These are phyloP conservation scores for Erodium trifolium DNA, from an alignment of 441 rosid species.

Conservation along the genomic window DNA sequence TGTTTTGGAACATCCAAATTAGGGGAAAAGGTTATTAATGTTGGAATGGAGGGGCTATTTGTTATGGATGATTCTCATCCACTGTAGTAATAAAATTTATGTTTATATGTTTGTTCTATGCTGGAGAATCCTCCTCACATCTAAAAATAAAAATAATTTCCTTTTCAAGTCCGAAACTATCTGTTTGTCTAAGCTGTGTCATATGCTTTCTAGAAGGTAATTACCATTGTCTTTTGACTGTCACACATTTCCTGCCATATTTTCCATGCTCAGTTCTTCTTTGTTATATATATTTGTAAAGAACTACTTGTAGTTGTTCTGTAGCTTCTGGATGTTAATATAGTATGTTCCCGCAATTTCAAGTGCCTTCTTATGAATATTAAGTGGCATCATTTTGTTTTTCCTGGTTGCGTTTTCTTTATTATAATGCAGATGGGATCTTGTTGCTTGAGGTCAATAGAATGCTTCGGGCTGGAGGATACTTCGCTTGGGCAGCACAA, in stretches of 20 bases:
- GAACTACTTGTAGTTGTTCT: neutral
- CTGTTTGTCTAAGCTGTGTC: neutral
- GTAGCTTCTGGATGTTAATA: neutral
- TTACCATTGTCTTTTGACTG: neutral
- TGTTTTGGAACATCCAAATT: too few relatives aligned
- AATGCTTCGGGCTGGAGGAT: constrained; percentile 91
- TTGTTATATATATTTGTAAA: neutral
- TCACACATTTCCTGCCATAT: neutral
- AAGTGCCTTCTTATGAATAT: neutral
- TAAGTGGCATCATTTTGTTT: neutral
- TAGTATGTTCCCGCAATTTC: neutral
- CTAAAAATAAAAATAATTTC: neutral
- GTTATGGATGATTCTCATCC: too few relatives aligned
- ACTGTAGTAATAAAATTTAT: too few relatives aligned
- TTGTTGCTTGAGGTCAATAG: constrained; percentile 93
- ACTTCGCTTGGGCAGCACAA: constrained; percentile 99
- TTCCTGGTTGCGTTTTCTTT: constrained; percentile 23
- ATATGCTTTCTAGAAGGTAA: neutral
- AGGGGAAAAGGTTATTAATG: too few relatives aligned
- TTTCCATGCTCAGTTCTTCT: neutral
- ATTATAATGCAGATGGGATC: constrained; percentile 66
- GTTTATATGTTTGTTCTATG: neutral
- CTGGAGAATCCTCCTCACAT: neutral
- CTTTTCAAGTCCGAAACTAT: neutral
- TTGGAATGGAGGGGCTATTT: too few relatives aligned